Conservation (phyloP, 2,329 filamentous ascomycete genomes). For the Penicillium sp. region DNA sequence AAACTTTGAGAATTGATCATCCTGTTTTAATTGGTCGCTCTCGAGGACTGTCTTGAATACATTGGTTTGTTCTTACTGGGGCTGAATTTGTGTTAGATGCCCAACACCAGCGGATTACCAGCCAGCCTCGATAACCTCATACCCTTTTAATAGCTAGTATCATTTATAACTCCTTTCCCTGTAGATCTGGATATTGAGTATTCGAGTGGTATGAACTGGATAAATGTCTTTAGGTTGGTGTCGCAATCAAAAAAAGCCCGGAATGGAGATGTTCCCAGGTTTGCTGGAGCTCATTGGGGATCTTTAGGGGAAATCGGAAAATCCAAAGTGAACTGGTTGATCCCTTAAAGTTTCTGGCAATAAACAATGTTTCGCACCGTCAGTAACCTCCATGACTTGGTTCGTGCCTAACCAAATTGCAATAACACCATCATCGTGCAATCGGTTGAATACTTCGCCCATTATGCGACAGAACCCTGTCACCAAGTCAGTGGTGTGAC, state of each 20-base stretch:
- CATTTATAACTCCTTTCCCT: too few relatives aligned
- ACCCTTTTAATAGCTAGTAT: too few relatives aligned
- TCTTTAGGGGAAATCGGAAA: too few relatives aligned
- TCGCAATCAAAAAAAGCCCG: too few relatives aligned
- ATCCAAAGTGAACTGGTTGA: too few relatives aligned
- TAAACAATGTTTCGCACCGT: not conserved
- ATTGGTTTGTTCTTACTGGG: not conserved
- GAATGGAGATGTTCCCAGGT: too few relatives aligned
- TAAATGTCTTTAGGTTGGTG: too few relatives aligned
- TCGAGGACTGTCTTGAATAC: not conserved
- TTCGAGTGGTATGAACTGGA: too few relatives aligned
- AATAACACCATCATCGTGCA: not conserved
- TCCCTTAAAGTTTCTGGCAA: not conserved
- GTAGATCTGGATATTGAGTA: too few relatives aligned
- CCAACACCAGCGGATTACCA: not conserved
- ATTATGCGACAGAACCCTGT: constrained; percentile 11
- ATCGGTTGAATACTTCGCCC: constrained; percentile 4
- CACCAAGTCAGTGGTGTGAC: constrained; percentile 3
- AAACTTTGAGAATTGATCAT: not conserved
- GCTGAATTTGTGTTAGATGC: not conserved
- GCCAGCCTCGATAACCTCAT: not conserved
- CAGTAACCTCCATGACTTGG: too few relatives aligned
- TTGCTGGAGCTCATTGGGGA: not conserved
- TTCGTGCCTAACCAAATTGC: not conserved
- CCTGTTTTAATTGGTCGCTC: not conserved